A percentile compares a stretch with the other conserved stretches of the same genome.
These are phyloP conservation scores for Clavispora santaluciae DNA, from an alignment of 805 yeast genomes.

Conservation along the genomic window DNA sequence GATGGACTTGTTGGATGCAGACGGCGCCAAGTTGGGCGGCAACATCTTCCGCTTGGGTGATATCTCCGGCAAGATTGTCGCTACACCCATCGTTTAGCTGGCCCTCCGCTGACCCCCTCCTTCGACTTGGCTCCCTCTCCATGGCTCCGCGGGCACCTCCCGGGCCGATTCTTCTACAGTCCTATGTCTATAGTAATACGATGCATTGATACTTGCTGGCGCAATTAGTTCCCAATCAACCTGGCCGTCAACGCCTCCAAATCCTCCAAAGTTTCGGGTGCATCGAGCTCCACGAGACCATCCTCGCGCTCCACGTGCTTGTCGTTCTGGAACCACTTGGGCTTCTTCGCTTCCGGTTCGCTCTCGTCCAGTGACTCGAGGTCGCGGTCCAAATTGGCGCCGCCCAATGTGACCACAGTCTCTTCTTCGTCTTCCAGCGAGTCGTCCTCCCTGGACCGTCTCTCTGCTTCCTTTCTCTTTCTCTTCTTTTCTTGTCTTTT, in stretches of 20 bases:
- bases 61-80: conserved; percentile 15
- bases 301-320: conserved; percentile 18
- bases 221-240: conserved; percentile 25
- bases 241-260: conserved; percentile 78
- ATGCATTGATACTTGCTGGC: too few relatives aligned
- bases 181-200: not conserved
- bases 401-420: conserved; percentile 25
- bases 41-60: conserved; percentile 14
- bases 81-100: conserved; percentile 11
- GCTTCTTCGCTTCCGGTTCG: conserved; percentile 36
- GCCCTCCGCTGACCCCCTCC: too few relatives aligned
- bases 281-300: conserved; percentile 66
- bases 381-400: conserved; percentile 42
- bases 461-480: conserved; percentile 75
- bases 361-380: conserved; percentile 36
- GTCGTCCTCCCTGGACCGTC: conserved; percentile 43
- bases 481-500: conserved; percentile 87
- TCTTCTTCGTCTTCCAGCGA: conserved; percentile 30
- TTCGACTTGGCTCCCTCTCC: not conserved
- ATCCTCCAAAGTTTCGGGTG: conserved; percentile 89
- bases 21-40: conserved; percentile 13
- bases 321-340: conserved; percentile 47
- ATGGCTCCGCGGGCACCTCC: too few relatives aligned
- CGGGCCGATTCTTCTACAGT: too few relatives aligned
- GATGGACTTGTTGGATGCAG: conserved; percentile 18